Base-by-base conservation (phyloP, 805 yeast genomes). In the Debaryomyces tyrocola region DNA sequence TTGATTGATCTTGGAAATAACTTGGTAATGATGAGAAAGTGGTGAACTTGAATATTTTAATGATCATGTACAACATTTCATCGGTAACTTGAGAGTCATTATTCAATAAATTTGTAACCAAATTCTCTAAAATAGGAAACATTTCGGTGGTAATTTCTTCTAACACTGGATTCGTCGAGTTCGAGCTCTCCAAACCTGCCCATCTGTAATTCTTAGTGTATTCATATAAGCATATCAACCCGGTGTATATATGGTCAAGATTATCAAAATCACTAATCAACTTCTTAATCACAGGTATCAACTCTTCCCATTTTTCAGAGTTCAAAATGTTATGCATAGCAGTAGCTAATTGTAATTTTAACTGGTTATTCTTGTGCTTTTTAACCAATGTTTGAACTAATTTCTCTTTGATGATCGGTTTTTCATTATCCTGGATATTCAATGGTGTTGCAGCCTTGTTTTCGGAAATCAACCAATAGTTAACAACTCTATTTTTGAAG, bases 341-440 rank as follows among this genome's bases (percentile, higher is more conserved):
- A 24, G 80, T 78, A 14, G 83, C 65, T 41, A 85, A 64, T 59
- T 83, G 88, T 27, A 83, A 77, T 53, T 78, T 69, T 35, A 85
- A 48, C 50, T 61, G 66, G 29, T 53, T 54, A 47, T 60, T 64
- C 46, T 63, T 64, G 50, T 66, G 64, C 27, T 65, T 64, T 38
- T 67, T 64, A 37, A 68, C 56, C 56, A 91, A 62, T 0, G 74
- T 64, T 38, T 64, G 63, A 28, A 73, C 56, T 54, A 73, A 60
- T 48, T 67, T 69, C 44, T 62, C 60, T 54, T 73, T 73, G 52
- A 94, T 70, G 12, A 56, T 41, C 8, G 64, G 57, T 48, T 72
- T 72, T 47, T 73, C 78, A 14, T 59, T 56, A 6, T 53, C 66
- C 41, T 54, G 60, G 29, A 73, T 66, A 42, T 54, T 53, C 14